These are phyloP conservation scores for Debaryomyces psychrophilus DNA, from an alignment of 1,139 yeast genomes.

Conservation along the genomic window DNA sequence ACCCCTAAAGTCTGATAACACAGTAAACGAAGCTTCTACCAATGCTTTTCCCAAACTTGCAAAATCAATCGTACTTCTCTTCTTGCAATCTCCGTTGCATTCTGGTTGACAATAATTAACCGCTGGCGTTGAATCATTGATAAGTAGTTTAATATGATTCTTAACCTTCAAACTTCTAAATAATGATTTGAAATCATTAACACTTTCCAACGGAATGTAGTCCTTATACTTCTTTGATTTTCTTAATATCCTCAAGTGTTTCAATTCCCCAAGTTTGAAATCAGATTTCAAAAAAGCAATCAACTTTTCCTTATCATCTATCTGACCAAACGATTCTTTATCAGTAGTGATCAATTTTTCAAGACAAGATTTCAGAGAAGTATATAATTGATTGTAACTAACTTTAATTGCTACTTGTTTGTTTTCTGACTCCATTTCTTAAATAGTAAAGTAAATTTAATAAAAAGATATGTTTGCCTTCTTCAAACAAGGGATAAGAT, in stretches of 20 bases:
- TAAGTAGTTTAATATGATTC: conserved; percentile 36
- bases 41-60: conserved; percentile 28
- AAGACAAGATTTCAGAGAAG: conserved; percentile 10
- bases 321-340: conserved; percentile 15
- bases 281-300: conserved; percentile 17
- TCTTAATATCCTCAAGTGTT: conserved; percentile 24
- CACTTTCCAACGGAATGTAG: conserved; percentile 42
- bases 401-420: conserved; percentile 17
- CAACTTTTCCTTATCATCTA: conserved; percentile 21
- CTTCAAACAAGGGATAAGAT: conserved; percentile 1
- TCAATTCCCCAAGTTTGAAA: conserved; percentile 11
- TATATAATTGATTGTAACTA: conserved; percentile 13
- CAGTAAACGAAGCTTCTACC: conserved; percentile 27
- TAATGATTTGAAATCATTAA: conserved; percentile 49
- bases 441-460: not conserved
- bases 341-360: conserved; percentile 18
- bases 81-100: conserved; percentile 4
- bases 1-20: conserved; percentile 5
- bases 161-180: conserved; percentile 52
- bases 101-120: not conserved
- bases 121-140: conserved; percentile 23
- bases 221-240: conserved; percentile 48
- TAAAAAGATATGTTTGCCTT: conserved; percentile 5
- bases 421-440: conserved; percentile 10
- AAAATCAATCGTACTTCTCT: conserved; percentile 23